Conservation (phyloP, 2,329 filamentous ascomycete species). For the Xylaria sp. region DNA sequence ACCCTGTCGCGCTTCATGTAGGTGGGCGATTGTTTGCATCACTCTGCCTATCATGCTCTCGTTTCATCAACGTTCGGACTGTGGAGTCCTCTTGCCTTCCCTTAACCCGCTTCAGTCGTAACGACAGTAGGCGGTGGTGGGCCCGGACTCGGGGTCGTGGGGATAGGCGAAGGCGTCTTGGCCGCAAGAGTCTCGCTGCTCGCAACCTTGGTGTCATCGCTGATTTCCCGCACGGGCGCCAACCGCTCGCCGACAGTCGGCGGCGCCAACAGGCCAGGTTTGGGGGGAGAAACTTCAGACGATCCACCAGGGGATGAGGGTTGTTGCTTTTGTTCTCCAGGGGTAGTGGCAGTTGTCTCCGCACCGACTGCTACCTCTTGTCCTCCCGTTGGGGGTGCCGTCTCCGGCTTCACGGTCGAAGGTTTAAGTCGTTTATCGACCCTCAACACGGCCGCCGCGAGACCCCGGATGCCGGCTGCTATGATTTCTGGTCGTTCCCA, state of each 20-base stretch:
- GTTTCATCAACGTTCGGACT: not conserved
- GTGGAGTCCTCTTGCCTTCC: too few relatives aligned
- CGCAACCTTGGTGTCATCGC: slow-evolving; percentile 47
- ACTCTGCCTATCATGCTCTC: not conserved
- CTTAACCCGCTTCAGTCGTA: not conserved
- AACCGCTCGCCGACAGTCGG: slow-evolving; percentile 40
- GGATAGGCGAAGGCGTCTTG: slow-evolving; percentile 35
- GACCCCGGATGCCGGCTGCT: slow-evolving; percentile 54
- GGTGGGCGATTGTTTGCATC: not conserved
- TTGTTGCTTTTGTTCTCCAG: slow-evolving; percentile 6
- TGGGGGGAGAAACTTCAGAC: slow-evolving; percentile 27
- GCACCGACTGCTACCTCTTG: not conserved
- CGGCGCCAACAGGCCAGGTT: slow-evolving; percentile 39
- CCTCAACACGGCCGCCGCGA: slow-evolving; percentile 55
- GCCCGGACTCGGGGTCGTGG: slow-evolving; percentile 22
- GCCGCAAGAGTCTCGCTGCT: slow-evolving; percentile 39
- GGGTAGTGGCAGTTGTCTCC: slow-evolving; percentile 40
- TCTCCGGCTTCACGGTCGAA: slow-evolving; percentile 12
- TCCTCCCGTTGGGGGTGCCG: slow-evolving; percentile 29
- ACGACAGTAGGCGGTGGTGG: not conserved
- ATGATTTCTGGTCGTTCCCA: slow-evolving; percentile 63
- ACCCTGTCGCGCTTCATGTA: not conserved
- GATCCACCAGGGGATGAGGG: slow-evolving; percentile 3
- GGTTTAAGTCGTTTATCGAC: slow-evolving; percentile 54
- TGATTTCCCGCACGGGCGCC: slow-evolving; percentile 44